phyloP scores from a whole-genome alignment of 768 basidiomycete species.

The Coprinellus micaceus region DNA sequence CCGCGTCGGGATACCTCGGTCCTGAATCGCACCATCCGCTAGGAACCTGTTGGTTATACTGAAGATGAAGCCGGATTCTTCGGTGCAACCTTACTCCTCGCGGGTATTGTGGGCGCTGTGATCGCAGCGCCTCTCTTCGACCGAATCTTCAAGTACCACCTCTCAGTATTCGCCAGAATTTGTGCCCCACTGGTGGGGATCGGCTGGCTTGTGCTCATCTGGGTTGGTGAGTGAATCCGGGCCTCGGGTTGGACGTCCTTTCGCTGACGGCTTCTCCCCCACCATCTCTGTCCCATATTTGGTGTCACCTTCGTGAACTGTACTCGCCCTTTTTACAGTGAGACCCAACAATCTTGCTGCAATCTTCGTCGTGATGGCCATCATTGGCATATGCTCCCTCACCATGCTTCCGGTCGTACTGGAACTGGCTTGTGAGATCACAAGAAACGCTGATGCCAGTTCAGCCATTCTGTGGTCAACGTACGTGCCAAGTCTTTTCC shows the following conservation, averaged over 20 bases:
- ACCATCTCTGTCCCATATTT: too few relatives aligned
- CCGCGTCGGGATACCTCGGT: neutral
- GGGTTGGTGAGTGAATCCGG: slow-evolving; percentile 70
- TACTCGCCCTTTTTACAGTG: too few relatives aligned
- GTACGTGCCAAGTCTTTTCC: slow-evolving; percentile 35
- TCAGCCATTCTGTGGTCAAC: slow-evolving; percentile 73
- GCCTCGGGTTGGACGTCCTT: too few relatives aligned
- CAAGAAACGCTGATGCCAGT: slow-evolving; percentile 74
- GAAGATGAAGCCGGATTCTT: slow-evolving; percentile 63
- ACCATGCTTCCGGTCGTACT: slow-evolving; percentile 72
- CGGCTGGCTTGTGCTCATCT: slow-evolving; percentile 73
- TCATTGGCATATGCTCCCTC: slow-evolving; percentile 64
- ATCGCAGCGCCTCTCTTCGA: slow-evolving; percentile 75
- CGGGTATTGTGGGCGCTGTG: slow-evolving; percentile 67
- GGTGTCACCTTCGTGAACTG: too few relatives aligned
- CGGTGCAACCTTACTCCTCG: slow-evolving; percentile 61
- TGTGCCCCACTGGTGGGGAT: slow-evolving; percentile 58
- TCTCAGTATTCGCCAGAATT: slow-evolving; percentile 56
- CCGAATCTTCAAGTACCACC: slow-evolving; percentile 72
- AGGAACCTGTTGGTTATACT: slow-evolving; percentile 75
- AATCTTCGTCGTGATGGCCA: slow-evolving; percentile 61
- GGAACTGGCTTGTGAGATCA: slow-evolving; percentile 77
- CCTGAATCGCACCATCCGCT: slow-evolving; percentile 1
- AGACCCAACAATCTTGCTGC: slow-evolving; percentile 55
- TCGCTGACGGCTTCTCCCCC: too few relatives aligned